These are phyloP conservation scores for Astragalus membranaceus DNA, from an alignment of 306 rosid species.

Conservation along the genomic window DNA sequence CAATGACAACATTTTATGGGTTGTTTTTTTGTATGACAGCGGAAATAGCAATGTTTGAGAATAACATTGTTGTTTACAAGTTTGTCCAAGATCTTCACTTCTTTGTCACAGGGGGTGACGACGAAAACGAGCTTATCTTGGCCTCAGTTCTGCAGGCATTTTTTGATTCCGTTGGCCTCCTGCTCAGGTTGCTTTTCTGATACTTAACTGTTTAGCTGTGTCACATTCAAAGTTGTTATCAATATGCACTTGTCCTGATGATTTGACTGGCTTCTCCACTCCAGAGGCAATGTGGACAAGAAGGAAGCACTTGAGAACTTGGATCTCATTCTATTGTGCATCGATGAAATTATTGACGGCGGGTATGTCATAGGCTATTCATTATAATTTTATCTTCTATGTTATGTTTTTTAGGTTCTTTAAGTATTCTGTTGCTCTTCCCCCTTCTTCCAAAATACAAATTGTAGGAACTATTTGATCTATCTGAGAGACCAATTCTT, in stretches of 20 bases:
- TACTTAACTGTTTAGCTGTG: not conserved
- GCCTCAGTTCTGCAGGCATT: conserved; percentile 84
- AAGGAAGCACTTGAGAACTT: conserved; percentile 96
- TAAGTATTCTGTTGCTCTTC: not conserved
- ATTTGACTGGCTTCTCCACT: conserved; percentile 6
- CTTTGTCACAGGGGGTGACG: conserved; percentile 84
- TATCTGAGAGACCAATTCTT: not conserved
- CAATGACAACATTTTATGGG: not conserved
- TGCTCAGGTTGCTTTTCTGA: conserved; percentile 61
- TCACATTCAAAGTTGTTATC: not conserved
- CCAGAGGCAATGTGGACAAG: conserved; percentile 90
- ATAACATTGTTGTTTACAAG: conserved; percentile 74
- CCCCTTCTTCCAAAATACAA: not conserved
- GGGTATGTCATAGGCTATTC: conserved; percentile 48
- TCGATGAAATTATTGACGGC: conserved; percentile 93
- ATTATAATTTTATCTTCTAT: not conserved
- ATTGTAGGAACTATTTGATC: not conserved
- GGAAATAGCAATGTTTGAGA: conserved; percentile 82
- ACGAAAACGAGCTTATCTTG: conserved; percentile 85
- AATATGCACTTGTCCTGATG: conserved; percentile 6
- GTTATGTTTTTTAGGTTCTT: not conserved
- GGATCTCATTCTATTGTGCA: conserved; percentile 91
- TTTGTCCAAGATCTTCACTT: conserved; percentile 93
- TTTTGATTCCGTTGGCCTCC: conserved; percentile 82
- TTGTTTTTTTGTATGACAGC: conserved; percentile 42